Conservation (phyloP, 2,329 filamentous ascomycete genomes). For the Coniochaeta sp. region DNA sequence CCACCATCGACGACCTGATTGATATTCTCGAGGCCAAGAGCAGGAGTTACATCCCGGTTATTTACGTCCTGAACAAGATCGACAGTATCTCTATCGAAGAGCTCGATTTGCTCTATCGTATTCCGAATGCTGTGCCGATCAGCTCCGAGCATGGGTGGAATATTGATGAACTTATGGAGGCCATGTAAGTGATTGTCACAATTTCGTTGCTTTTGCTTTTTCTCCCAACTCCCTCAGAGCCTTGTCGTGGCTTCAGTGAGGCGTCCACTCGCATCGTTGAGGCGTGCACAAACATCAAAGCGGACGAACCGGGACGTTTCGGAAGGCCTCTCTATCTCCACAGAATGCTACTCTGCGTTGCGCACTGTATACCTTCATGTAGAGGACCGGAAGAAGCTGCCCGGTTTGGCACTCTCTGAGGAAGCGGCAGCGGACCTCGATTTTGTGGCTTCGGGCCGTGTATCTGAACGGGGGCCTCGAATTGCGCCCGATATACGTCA, state of each 20-base stretch:
- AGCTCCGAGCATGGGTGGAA: conserved; percentile 98
- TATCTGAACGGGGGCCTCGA: not conserved
- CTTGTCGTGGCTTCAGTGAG: not conserved
- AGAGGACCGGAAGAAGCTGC: not conserved
- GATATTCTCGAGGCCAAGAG: conserved; percentile 92
- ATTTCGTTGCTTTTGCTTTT: conserved; percentile 3
- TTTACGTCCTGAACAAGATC: conserved; percentile 99
- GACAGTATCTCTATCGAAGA: conserved; percentile 98
- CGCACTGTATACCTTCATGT: not conserved
- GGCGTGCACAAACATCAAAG: not conserved
- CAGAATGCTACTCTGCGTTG: not conserved
- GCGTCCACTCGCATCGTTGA: not conserved
- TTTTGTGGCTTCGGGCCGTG: not conserved
- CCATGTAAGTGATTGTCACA: conserved; percentile 53
- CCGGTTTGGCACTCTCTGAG: not conserved
- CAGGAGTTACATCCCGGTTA: conserved; percentile 95
- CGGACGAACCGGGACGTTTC: not conserved
- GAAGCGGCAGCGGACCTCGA: not conserved
- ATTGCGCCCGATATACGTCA: not conserved
- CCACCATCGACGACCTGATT: conserved; percentile 94
- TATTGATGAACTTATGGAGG: conserved; percentile 89
- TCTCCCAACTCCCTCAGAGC: not conserved
- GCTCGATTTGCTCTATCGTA: conserved; percentile 89
- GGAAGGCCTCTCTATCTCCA: not conserved
- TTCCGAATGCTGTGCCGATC: conserved; percentile 94